Evolutionary conservation across 495 filamentous ascomycete species (phyloP), one percentile per base, ranked within the genome.

Genomic region (Penicillium macrosclerotiorum): DNA sequence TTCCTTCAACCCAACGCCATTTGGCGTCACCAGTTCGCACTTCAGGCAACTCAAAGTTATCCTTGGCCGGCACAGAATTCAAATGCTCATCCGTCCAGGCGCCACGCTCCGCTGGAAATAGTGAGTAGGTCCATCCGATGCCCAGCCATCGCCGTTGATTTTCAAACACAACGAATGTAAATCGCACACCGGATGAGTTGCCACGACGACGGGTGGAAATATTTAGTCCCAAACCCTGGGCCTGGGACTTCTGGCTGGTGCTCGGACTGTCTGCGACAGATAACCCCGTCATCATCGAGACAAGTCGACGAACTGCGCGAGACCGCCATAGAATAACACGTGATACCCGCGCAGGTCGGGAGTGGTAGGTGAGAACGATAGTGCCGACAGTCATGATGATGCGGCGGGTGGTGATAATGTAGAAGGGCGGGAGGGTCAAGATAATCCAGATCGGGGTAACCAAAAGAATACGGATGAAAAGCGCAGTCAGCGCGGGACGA

Each of bases 71-170:
- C 16, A 88, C 83, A 0, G 83, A 48, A 49, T 95, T 93, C 36
- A 95, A 76, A 61, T 96, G 88, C 63, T 99, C 94, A 57, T 99
- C 93, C 4, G 94, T 96, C 90, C 91, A 99, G 1, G 91, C 73
- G 5, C 81, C 78, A 24, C 93, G 79, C 59, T 99, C 93, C 51
- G 96, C 88, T 0, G 88, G 82, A 50, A 98, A 86, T 25, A 97
- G 67, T 5, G 84, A 93, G 9, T 83, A 84, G 0, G 94, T 97
- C 93, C 93, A 99, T 3, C 93, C 93, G 14, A 97, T 74, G 2
- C 90, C 94, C 9, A 97, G 64, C 93, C 93, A 99, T 29, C 93
- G 81, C 18, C 93, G 83, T 64, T 99, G 92, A 51, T 99, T 99
- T 60, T 99, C 93, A 57, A 88, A 97, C 2, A 97, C 76, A 37